Evolutionary conservation across 129 eudicot genomes (phyloP).

Genomic region (Arctium lappa): DNA sequence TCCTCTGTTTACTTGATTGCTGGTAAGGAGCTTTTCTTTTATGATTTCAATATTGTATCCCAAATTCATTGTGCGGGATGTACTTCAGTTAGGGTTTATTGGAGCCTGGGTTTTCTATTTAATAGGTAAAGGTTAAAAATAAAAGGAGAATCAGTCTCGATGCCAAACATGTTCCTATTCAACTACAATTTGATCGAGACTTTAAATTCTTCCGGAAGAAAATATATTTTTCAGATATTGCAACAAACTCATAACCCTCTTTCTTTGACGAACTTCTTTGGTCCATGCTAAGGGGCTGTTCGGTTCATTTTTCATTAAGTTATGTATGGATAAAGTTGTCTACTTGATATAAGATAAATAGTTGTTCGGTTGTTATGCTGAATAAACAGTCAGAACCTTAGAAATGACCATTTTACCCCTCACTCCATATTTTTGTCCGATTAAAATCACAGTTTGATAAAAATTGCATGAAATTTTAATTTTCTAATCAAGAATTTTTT

Average conservation of each 20-base stretch:
- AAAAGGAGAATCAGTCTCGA: neutral
- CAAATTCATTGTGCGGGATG: neutral
- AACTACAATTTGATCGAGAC: neutral
- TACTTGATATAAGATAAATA: no score
- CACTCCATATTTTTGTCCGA: no score
- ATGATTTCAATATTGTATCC: neutral
- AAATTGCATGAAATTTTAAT: no score
- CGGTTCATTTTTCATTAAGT: no score
- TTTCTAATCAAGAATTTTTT: no score
- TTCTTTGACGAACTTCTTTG: neutral
- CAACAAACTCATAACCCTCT: neutral
- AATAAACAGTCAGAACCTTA: no score
- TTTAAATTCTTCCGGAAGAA: neutral
- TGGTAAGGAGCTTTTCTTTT: neutral
- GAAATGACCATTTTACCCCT: no score
- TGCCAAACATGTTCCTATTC: neutral
- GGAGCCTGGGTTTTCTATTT: neutral
- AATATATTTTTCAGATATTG: neutral
- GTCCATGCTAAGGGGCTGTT: neutral
- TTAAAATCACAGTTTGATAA: no score
- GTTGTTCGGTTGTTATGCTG: no score
- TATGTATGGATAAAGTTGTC: no score
- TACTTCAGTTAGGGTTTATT: slow-evolving; percentile 13
- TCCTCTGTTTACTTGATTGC: neutral
- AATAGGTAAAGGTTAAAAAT: neutral